A percentile compares a stretch with the other conserved stretches of the same genome.
Conservation (phyloP, 257 asterid genomes). For the Solanum bulbocastanum region DNA sequence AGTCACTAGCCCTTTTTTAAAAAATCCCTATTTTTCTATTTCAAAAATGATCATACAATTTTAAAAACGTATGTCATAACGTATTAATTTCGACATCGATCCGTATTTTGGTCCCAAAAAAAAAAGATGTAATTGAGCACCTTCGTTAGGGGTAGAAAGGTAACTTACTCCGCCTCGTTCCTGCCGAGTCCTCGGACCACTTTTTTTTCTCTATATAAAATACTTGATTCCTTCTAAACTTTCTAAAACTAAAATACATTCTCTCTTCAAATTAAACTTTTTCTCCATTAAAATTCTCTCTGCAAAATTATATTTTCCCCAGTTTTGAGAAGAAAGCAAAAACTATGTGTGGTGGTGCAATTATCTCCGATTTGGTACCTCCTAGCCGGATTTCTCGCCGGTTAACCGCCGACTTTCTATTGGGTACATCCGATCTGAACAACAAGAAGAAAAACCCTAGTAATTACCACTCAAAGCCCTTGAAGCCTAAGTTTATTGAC, state of each 20-base stretch:
- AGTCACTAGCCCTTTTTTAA: too few species aligned
- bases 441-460: slow-evolving; percentile 26
- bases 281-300: neutral
- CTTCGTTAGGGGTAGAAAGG: neutral
- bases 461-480: slow-evolving; percentile 36
- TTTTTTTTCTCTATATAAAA: neutral
- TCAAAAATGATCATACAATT: too few species aligned
- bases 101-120: neutral
- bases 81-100: neutral
- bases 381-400: slow-evolving; percentile 58
- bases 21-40: too few species aligned
- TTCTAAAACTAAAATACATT: neutral
- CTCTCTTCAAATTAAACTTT: neutral
- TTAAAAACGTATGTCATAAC: neutral
- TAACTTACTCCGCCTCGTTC: neutral
- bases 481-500: slow-evolving; percentile 42
- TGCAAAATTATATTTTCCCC: neutral
- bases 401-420: slow-evolving; percentile 69
- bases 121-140: neutral
- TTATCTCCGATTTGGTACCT: slow-evolving; percentile 45
- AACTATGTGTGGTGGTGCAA: slow-evolving; percentile 88
- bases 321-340: neutral
- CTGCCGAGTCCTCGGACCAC: neutral
- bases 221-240: neutral
- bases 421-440: slow-evolving; percentile 54